phyloP scores from a whole-genome alignment of 1,284 basidiomycete species.

The Athelia sp. region DNA sequence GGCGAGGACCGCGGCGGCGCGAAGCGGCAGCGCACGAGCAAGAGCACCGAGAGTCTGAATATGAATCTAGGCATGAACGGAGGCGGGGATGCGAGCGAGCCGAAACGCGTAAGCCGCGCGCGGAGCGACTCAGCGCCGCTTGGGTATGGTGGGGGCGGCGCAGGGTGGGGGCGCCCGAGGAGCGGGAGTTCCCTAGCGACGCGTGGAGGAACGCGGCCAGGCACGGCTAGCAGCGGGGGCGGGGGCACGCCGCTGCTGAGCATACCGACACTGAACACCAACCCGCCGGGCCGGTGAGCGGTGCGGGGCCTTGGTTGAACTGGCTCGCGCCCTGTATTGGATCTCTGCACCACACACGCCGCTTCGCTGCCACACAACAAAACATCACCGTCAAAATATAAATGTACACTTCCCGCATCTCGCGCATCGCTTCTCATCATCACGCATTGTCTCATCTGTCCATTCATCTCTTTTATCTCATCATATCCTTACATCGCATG shows the following conservation, averaged over 20 bases:
- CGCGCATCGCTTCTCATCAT: too few species aligned
- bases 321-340: too few species aligned
- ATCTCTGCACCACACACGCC: too few species aligned
- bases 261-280: background rate
- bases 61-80: background rate
- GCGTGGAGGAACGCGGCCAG: background rate
- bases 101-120: constrained; percentile 35
- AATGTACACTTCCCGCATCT: too few species aligned
- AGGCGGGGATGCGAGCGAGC: constrained; percentile 8
- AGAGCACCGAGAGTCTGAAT: background rate
- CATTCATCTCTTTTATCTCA: too few species aligned
- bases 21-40: constrained; percentile 3
- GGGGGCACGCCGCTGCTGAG: background rate
- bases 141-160: constrained; percentile 27
- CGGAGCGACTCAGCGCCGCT: constrained; percentile 45
- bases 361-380: too few species aligned
- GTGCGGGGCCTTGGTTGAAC: too few species aligned
- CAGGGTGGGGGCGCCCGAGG: constrained; percentile 25
- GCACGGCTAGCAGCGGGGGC: constrained; percentile 2
- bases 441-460: too few species aligned
- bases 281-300: background rate
- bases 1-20: background rate
- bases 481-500: too few species aligned
- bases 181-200: constrained; percentile 30
- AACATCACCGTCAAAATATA: too few species aligned